A percentile compares a stretch with the other conserved stretches of the same genome.
Conservation (phyloP, 2,329 filamentous ascomycete species). For the Drechslerella dactyloides region DNA sequence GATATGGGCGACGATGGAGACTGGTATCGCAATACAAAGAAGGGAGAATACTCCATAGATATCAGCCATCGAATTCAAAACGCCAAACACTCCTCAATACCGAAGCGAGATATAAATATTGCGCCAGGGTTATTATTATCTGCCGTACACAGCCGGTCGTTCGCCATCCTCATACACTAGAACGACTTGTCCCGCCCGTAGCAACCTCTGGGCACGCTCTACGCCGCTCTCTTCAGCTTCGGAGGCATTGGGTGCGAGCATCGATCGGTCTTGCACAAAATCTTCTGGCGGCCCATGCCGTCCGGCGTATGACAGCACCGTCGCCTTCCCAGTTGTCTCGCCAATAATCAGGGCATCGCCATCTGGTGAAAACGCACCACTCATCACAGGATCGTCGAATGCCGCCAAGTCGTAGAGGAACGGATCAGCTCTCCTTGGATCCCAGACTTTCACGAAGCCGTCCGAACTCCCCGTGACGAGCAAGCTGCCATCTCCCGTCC, state of each 20-base stretch:
- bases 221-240: slow-evolving; percentile 35
- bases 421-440: slow-evolving; percentile 50
- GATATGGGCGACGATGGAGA: too few relatives aligned
- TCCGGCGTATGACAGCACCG: slow-evolving; percentile 51
- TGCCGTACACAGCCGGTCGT: slow-evolving; percentile 14
- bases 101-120: neutral
- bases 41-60: too few relatives aligned
- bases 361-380: slow-evolving; percentile 52
- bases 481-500: slow-evolving; percentile 24
- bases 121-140: slow-evolving; percentile 31
- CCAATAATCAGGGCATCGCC: slow-evolving; percentile 53
- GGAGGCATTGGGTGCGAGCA: slow-evolving; percentile 51
- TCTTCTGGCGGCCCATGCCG: slow-evolving; percentile 47
- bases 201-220: slow-evolving; percentile 28
- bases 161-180: slow-evolving; percentile 26
- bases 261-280: slow-evolving; percentile 48
- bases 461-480: slow-evolving; percentile 53
- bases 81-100: neutral
- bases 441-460: slow-evolving; percentile 55
- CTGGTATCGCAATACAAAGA: too few relatives aligned
- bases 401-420: slow-evolving; percentile 53
- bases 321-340: slow-evolving; percentile 53
- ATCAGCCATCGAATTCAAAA: neutral
- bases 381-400: slow-evolving; percentile 53
- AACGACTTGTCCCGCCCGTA: slow-evolving; percentile 32